Percentiles rank a stretch among this genome's conserved stretches.
phyloP scores from a whole-genome alignment of 1,284 basidiomycete species.

The Peniophora sp. region DNA sequence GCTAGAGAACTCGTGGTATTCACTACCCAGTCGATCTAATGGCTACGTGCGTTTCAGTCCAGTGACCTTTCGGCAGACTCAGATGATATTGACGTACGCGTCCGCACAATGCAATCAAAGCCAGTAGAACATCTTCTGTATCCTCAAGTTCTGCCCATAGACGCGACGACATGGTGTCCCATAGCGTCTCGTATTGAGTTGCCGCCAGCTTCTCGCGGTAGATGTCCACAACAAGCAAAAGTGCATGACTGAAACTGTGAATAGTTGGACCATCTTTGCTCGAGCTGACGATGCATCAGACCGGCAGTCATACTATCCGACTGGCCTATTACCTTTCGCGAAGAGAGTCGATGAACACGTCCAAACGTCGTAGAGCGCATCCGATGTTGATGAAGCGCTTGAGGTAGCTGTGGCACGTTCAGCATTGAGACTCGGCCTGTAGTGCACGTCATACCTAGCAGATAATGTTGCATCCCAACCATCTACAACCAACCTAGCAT shows the following conservation, averaged over 20 bases:
- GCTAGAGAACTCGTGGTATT: slow-evolving; percentile 34
- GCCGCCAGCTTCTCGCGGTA: slow-evolving; percentile 36
- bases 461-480: slow-evolving; percentile 48
- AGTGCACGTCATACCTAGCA: slow-evolving; percentile 30
- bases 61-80: neutral
- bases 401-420: slow-evolving; percentile 35
- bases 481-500: slow-evolving; percentile 34
- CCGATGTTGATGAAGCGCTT: slow-evolving; percentile 57
- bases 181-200: slow-evolving; percentile 18
- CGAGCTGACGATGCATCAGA: slow-evolving; percentile 22
- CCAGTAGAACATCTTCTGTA: slow-evolving; percentile 39
- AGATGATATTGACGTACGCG: slow-evolving; percentile 32
- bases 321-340: slow-evolving; percentile 30
- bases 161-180: slow-evolving; percentile 28
- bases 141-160: slow-evolving; percentile 46
- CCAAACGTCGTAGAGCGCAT: slow-evolving; percentile 54
- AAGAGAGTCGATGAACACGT: slow-evolving; percentile 37
- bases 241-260: slow-evolving; percentile 57
- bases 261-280: slow-evolving; percentile 40
- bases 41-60: slow-evolving; percentile 27
- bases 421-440: neutral
- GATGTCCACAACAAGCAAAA: slow-evolving; percentile 46
- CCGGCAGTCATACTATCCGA: neutral
- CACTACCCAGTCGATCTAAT: slow-evolving; percentile 21
- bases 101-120: slow-evolving; percentile 45